These are phyloP conservation scores for Houttuynia cordata DNA, from an alignment of 164 flowering plant genomes.

Conservation along the genomic window DNA sequence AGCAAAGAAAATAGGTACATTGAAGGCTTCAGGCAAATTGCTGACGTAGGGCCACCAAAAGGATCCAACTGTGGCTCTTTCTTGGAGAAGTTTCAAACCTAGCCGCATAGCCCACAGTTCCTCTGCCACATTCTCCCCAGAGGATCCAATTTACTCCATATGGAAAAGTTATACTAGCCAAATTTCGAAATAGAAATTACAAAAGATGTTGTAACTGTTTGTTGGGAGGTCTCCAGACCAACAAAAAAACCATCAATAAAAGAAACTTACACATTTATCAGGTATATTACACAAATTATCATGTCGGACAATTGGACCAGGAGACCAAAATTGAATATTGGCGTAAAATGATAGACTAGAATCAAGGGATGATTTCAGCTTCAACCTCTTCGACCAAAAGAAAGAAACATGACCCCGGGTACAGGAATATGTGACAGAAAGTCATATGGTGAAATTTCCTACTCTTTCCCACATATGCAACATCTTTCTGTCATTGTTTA, in stretches of 20 bases:
- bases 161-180: conserved; percentile 46
- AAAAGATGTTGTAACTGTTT: conserved; percentile 11
- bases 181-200: conserved; percentile 35
- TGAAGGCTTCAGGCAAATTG: conserved; percentile 87
- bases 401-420: no score
- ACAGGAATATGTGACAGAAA: neutral
- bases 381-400: no score
- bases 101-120: conserved; percentile 94
- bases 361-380: no score
- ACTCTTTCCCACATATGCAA: neutral
- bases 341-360: no score
- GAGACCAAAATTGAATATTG: no score
- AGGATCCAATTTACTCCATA: conserved; percentile 53
- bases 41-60: conserved; percentile 99
- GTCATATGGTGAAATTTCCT: neutral
- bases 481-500: neutral
- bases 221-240: neutral
- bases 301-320: neutral
- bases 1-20: conserved; percentile 78
- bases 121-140: conserved; percentile 84
- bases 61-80: conserved; percentile 71
- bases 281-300: no score
- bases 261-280: no score
- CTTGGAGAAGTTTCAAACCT: conserved; percentile 85
- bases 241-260: neutral